Percentiles rank a stretch among this genome's conserved stretches.
phyloP scores from a whole-genome alignment of 768 basidiomycete genomes.

The Suillus subluteus region DNA sequence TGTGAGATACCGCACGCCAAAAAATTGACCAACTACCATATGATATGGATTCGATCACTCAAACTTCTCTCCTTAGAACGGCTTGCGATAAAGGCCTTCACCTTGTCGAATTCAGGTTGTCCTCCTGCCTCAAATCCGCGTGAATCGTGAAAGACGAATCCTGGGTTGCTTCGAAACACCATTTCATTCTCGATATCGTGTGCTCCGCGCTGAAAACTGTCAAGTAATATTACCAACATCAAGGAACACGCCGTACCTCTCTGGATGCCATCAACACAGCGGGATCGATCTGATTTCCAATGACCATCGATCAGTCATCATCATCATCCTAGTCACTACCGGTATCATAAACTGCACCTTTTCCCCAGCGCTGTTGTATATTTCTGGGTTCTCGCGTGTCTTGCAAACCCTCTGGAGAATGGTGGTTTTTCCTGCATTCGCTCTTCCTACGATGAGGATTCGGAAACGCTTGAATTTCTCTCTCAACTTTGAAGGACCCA shows the following conservation, averaged over 20 bases:
- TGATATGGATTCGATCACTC: too few species aligned
- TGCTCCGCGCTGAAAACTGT: too few species aligned
- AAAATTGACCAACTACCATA: too few species aligned
- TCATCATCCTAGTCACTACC: not conserved
- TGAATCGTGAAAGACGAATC: too few species aligned
- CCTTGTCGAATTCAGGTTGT: not conserved
- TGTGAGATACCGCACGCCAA: too few species aligned
- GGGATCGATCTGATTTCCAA: constrained; percentile 12
- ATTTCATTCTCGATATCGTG: too few species aligned
- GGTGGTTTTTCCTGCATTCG: constrained; percentile 46
- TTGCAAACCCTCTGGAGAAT: constrained; percentile 42
- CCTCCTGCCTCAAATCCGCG: not conserved
- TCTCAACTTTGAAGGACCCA: constrained; percentile 5
- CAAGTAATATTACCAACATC: too few species aligned
- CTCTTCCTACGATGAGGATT: constrained; percentile 43
- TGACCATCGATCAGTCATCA: too few species aligned
- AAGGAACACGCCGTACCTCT: not conserved
- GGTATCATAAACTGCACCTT: constrained; percentile 17
- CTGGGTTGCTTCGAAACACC: too few species aligned
- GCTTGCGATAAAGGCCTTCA: not conserved
- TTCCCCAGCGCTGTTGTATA: constrained; percentile 25
- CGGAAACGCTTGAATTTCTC: constrained; percentile 31
- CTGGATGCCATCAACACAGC: constrained; percentile 3
- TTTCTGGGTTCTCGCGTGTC: constrained; percentile 35
- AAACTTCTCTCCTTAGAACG: not conserved